Base-by-base conservation (phyloP, 805 yeast genomes). In the Jamesozyma spencerorum region DNA sequence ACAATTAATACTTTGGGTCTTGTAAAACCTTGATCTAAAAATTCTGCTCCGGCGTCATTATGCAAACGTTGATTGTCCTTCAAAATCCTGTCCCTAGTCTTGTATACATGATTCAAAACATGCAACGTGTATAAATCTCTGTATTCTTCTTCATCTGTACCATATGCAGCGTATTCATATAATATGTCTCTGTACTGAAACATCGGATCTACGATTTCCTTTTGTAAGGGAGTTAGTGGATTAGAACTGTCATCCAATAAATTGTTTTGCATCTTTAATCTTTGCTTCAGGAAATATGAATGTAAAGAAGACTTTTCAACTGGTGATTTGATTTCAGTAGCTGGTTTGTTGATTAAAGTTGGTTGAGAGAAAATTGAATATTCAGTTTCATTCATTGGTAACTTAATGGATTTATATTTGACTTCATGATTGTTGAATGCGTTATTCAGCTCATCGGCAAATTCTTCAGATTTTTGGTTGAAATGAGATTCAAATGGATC, bases 11-110 rank as follows among this genome's bases (percentile, higher is more conserved):
- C 87, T 54, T 87, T 88, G 1, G 98, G 95, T 46, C 97, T 72
- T 0, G 96, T 88, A 58, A 86, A 92, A 22, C 98, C 97, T 61
- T 92, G 97, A 58, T 92, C 98, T 41, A 94, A 67, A 47, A 72
- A 70, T 51, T 85, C 94, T 11, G 74, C 74, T 38, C 70, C 75
- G 19, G 66, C 65, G 43, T 65, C 55, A 41, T 70, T 59, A 39
- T 62, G 64, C n/a, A 66, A 36, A 49, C 75, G 77, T 37, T 74
- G 72, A 49, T 81, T 86, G 63, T 92, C 81, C 56, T 82, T 83
- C 50, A 90, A 51, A 14, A 90, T 74, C n/a, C 79, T 65, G 60
- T 87, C 97, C 54, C 96, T 73, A 0, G 97, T 85, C 62, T 88
- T 87, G 63, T 69, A 75, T 26, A 92, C 64, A 59, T 90, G 98